These are phyloP conservation scores for Verticillium isaacii DNA, from an alignment of 2,329 filamentous ascomycete genomes.

Conservation along the genomic window DNA sequence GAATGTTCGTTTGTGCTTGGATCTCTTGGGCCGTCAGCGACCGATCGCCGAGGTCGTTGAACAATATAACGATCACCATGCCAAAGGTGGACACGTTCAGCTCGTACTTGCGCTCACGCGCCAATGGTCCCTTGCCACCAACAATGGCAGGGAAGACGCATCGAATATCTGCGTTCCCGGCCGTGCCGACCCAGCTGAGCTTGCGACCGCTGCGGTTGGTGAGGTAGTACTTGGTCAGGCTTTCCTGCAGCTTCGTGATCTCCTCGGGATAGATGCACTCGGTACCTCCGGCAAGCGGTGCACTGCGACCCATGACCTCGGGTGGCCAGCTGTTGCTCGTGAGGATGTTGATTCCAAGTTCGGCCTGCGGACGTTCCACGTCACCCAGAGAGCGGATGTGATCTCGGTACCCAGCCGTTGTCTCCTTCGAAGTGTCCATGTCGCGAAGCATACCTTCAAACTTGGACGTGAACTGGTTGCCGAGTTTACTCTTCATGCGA, in stretches of 20 bases:
- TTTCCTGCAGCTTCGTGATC: constrained; percentile 71
- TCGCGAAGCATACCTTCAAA: constrained; percentile 98
- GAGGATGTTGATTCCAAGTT: constrained; percentile 78
- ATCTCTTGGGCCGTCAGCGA: constrained; percentile 69
- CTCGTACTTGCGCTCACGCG: constrained; percentile 73
- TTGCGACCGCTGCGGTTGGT: constrained; percentile 82
- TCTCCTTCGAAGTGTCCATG: constrained; percentile 80
- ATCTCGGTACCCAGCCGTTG: constrained; percentile 71
- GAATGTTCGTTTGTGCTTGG: constrained; percentile 75
- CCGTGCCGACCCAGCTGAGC: constrained; percentile 71
- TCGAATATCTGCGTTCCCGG: constrained; percentile 79
- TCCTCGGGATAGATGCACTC: constrained; percentile 70
- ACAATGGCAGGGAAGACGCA: constrained; percentile 70
- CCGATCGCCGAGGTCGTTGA: constrained; percentile 67
- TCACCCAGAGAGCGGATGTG: constrained; percentile 53
- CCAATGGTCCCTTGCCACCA: constrained; percentile 59
- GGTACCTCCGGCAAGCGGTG: constrained; percentile 44
- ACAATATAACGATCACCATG: constrained; percentile 84
- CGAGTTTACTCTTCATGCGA: constrained; percentile 94
- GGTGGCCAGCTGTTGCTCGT: constrained; percentile 95
- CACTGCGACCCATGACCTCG: constrained; percentile 69
- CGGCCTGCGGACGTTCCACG: constrained; percentile 57
- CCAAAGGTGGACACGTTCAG: constrained; percentile 88
- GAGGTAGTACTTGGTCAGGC: constrained; percentile 85
- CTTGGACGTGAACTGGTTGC: constrained; percentile 88